These are phyloP conservation scores for Zygoascus ofunaensis DNA, from an alignment of 805 yeast species.

Conservation along the genomic window DNA sequence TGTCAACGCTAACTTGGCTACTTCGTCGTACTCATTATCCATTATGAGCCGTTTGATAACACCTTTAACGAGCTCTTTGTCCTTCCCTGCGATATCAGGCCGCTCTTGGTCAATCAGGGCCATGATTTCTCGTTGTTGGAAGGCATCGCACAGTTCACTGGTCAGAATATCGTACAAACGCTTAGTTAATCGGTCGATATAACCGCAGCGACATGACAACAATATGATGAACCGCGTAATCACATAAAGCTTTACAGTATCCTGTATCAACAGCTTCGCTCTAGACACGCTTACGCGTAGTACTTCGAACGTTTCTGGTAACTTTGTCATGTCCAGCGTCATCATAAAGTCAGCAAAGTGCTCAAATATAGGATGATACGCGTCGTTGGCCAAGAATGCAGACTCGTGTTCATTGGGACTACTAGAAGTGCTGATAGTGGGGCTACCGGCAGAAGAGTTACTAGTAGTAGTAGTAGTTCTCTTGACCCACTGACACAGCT, in stretches of 20 bases:
- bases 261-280: slow-evolving; percentile 12
- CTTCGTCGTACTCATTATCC: slow-evolving; percentile 5
- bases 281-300: slow-evolving; percentile 14
- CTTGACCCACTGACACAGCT: not conserved
- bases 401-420: not conserved
- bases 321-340: slow-evolving; percentile 2
- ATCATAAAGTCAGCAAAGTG: slow-evolving; percentile 1
- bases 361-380: not conserved
- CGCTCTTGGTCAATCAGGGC: slow-evolving; percentile 12
- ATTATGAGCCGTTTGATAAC: slow-evolving; percentile 4
- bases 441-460: no score
- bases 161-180: slow-evolving; percentile 6
- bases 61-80: slow-evolving; percentile 13
- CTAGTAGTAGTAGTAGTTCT: not conserved
- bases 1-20: slow-evolving; percentile 12
- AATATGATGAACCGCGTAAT: slow-evolving; percentile 12
- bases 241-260: slow-evolving; percentile 13
- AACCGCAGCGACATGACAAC: slow-evolving; percentile 9
- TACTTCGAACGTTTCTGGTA: slow-evolving; percentile 16
- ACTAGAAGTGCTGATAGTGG: no score
- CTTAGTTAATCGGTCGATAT: slow-evolving; percentile 12
- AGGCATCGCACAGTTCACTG: slow-evolving; percentile 2
- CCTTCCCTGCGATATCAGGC: slow-evolving; percentile 12
- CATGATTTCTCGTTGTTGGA: slow-evolving; percentile 2
- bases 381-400: not conserved